A percentile compares a stretch with the other conserved stretches of the same genome.
Conservation (phyloP, 2,329 filamentous ascomycete species). For the Penicillium sp. region DNA sequence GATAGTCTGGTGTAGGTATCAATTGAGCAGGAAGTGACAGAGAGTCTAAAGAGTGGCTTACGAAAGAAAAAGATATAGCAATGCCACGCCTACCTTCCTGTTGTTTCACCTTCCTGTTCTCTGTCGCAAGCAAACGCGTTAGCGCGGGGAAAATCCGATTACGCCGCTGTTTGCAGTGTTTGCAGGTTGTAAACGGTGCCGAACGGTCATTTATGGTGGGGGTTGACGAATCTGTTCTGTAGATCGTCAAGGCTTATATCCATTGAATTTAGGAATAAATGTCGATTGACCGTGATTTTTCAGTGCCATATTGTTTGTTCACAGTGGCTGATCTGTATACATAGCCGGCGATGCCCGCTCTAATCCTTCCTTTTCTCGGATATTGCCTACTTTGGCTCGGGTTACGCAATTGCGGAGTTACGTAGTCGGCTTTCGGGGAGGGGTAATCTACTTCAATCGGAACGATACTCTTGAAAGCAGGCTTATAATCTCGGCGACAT, state of each 20-base stretch:
- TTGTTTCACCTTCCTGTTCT: background rate
- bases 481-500: background rate
- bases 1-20: background rate
- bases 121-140: slow-evolving; percentile 3
- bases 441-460: no score
- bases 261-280: background rate
- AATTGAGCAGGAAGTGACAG: background rate
- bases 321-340: background rate
- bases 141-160: slow-evolving; percentile 12
- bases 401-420: background rate
- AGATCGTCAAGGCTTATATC: background rate
- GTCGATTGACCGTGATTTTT: background rate
- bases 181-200: slow-evolving; percentile 8
- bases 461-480: background rate
- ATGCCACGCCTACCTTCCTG: background rate
- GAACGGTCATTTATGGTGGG: background rate
- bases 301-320: background rate
- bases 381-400: background rate
- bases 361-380: background rate
- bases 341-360: background rate
- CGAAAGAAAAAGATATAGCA: background rate
- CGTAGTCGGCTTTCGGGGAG: background rate
- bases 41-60: background rate
- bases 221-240: background rate
- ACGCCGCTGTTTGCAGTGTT: slow-evolving; percentile 21